phyloP scores from a whole-genome alignment of 305 asterid species.

The Fraxinus angustifolia region DNA sequence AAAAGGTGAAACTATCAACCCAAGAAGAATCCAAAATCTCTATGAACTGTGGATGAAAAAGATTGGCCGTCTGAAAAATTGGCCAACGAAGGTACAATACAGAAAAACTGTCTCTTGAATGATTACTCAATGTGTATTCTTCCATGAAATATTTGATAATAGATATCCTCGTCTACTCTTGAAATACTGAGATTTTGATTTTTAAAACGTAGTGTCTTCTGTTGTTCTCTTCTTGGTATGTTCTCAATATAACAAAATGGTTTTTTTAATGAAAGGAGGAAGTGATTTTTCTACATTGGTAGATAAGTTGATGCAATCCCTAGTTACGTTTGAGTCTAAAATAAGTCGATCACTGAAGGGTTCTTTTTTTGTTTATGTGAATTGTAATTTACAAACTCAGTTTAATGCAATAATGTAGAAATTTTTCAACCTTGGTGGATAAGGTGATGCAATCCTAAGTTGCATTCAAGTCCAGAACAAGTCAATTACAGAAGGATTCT shows the following conservation, averaged over 20 bases:
- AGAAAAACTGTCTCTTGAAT: neutral
- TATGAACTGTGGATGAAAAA: slow-evolving; percentile 72
- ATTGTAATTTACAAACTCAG: slow-evolving; percentile 3
- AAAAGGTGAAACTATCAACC: slow-evolving; percentile 39
- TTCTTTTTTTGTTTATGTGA: slow-evolving; percentile 5
- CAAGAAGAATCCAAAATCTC: slow-evolving; percentile 35
- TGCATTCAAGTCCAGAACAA: neutral
- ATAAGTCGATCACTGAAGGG: slow-evolving; percentile 1
- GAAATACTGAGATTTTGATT: neutral
- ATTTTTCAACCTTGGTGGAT: neutral
- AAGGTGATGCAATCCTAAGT: neutral
- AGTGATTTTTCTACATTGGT: neutral
- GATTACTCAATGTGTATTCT: slow-evolving; percentile 2
- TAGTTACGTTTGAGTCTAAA: slow-evolving; percentile 6
- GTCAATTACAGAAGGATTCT: neutral
- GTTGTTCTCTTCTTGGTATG: neutral
- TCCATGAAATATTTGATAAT: slow-evolving; percentile 13
- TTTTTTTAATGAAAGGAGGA: neutral
- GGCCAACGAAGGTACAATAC: slow-evolving; percentile 47
- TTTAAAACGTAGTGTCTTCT: neutral
- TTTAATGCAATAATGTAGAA: neutral
- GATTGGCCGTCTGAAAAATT: slow-evolving; percentile 40
- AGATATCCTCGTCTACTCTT: slow-evolving; percentile 7
- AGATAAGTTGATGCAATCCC: neutral
- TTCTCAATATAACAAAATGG: neutral